These are phyloP conservation scores for Daldinia caldariorum DNA, from an alignment of 495 filamentous ascomycete genomes.

Conservation along the genomic window DNA sequence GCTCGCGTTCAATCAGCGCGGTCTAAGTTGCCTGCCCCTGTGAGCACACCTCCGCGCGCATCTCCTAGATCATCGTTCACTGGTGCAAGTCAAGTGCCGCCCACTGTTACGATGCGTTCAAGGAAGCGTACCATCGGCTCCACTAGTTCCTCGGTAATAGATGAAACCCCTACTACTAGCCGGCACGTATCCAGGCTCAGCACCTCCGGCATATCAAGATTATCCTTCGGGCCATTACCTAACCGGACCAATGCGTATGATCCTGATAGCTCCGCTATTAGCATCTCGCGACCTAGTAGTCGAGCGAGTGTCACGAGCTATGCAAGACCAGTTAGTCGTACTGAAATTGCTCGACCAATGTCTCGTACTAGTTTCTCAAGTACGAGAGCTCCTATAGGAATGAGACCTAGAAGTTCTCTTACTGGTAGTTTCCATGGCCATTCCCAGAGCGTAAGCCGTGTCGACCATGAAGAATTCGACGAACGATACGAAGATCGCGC, in stretches of 20 bases:
- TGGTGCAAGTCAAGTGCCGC: slow-evolving; percentile 68
- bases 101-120: slow-evolving; percentile 79
- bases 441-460: slow-evolving; percentile 58
- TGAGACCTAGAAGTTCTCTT: slow-evolving; percentile 66
- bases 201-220: slow-evolving; percentile 62
- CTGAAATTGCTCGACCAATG: slow-evolving; percentile 68
- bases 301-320: slow-evolving; percentile 66
- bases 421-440: slow-evolving; percentile 65
- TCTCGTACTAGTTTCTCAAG: slow-evolving; percentile 67
- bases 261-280: slow-evolving; percentile 51
- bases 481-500: slow-evolving; percentile 57
- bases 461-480: slow-evolving; percentile 55
- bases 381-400: slow-evolving; percentile 69
- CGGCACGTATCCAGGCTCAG: slow-evolving; percentile 63
- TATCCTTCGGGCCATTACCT: slow-evolving; percentile 64
- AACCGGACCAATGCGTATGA: slow-evolving; percentile 51
- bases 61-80: slow-evolving; percentile 72
- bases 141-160: slow-evolving; percentile 62
- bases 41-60: slow-evolving; percentile 79
- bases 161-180: slow-evolving; percentile 55
- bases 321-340: slow-evolving; percentile 60
- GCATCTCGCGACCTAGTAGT: slow-evolving; percentile 67
- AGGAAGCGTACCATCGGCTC: slow-evolving; percentile 74
- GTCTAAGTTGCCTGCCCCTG: slow-evolving; percentile 87
- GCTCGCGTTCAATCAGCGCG: slow-evolving; percentile 91